Conservation (phyloP, 768 basidiomycete genomes). For the Boletellus ananiceps region DNA sequence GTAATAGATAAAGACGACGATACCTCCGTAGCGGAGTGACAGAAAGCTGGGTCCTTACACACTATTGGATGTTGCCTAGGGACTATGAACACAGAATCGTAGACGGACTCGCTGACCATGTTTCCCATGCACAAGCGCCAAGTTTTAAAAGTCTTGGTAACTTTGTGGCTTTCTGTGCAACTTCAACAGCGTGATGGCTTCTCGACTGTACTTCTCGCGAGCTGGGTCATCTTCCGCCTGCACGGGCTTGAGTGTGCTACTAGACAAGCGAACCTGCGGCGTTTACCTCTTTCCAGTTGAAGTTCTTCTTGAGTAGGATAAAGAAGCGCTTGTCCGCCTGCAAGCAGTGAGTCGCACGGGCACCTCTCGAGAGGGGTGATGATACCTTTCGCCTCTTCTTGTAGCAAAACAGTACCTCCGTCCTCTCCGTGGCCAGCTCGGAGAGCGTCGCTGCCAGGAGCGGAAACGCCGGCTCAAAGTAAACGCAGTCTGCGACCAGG, state of each 20-base stretch:
- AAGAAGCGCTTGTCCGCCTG: slow-evolving; percentile 92
- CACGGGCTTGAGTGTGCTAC: slow-evolving; percentile 1
- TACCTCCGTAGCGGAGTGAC: slow-evolving; percentile 19
- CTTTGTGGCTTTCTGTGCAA: slow-evolving; percentile 17
- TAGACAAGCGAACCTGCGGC: background rate
- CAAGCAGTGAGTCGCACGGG: slow-evolving; percentile 1
- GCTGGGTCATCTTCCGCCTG: slow-evolving; percentile 65
- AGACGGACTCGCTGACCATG: background rate
- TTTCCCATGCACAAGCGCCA: background rate
- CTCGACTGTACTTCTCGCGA: slow-evolving; percentile 51
- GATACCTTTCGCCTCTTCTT: slow-evolving; percentile 86
- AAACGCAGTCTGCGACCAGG: slow-evolving; percentile 92
- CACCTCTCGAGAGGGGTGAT: background rate
- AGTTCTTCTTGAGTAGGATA: slow-evolving; percentile 67
- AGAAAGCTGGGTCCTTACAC: background rate
- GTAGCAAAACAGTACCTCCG: slow-evolving; percentile 86
- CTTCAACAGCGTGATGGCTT: slow-evolving; percentile 61
- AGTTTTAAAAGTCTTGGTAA: background rate
- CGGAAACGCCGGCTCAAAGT: slow-evolving; percentile 91
- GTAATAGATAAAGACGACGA: slow-evolving; percentile 41
- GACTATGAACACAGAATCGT: slow-evolving; percentile 7
- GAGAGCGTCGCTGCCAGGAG: slow-evolving; percentile 76
- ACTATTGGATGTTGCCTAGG: slow-evolving; percentile 3
- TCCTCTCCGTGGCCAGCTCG: slow-evolving; percentile 50
- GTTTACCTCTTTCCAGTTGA: slow-evolving; percentile 64